These are phyloP conservation scores for Marasmius sp. DNA, from an alignment of 1,284 basidiomycete genomes.

Conservation along the genomic window DNA sequence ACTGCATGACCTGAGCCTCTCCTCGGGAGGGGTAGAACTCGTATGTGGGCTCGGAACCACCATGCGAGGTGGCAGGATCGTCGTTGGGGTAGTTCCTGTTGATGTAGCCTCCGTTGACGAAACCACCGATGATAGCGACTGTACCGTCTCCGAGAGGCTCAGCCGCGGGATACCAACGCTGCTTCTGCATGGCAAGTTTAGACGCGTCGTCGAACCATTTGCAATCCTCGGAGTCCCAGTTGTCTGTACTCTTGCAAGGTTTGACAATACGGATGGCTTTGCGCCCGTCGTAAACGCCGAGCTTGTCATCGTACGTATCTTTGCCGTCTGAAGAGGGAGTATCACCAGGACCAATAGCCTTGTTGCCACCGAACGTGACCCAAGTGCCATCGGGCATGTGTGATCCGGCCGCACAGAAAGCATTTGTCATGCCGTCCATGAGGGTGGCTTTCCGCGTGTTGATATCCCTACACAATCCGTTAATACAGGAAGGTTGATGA, in stretches of 20 bases:
- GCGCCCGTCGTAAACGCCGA: slow-evolving; percentile 66
- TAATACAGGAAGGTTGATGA: slow-evolving; percentile 3
- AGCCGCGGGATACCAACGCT: slow-evolving; percentile 89
- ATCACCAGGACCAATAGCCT: slow-evolving; percentile 77
- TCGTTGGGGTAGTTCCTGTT: slow-evolving; percentile 78
- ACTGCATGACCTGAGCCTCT: slow-evolving; percentile 66
- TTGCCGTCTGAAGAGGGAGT: slow-evolving; percentile 40
- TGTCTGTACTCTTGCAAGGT: slow-evolving; percentile 62
- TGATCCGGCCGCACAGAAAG: slow-evolving; percentile 81
- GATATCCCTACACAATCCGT: slow-evolving; percentile 43
- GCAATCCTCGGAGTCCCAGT: slow-evolving; percentile 52
- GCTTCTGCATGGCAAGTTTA: slow-evolving; percentile 69
- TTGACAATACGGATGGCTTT: slow-evolving; percentile 74
- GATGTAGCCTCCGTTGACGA: slow-evolving; percentile 84
- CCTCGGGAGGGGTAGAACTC: slow-evolving; percentile 82
- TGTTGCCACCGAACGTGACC: slow-evolving; percentile 71
- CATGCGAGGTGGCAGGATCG: slow-evolving; percentile 65
- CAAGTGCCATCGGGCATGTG: slow-evolving; percentile 66
- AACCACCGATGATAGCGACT: slow-evolving; percentile 77
- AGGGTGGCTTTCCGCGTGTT: slow-evolving; percentile 44
- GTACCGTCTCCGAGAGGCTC: slow-evolving; percentile 70
- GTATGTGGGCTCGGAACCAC: slow-evolving; percentile 66
- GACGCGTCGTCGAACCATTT: slow-evolving; percentile 78
- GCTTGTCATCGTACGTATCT: slow-evolving; percentile 53
- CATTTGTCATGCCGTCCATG: slow-evolving; percentile 79